These are phyloP conservation scores for Asterophora lycoperdoides DNA, from an alignment of 768 basidiomycete genomes.

Conservation along the genomic window DNA sequence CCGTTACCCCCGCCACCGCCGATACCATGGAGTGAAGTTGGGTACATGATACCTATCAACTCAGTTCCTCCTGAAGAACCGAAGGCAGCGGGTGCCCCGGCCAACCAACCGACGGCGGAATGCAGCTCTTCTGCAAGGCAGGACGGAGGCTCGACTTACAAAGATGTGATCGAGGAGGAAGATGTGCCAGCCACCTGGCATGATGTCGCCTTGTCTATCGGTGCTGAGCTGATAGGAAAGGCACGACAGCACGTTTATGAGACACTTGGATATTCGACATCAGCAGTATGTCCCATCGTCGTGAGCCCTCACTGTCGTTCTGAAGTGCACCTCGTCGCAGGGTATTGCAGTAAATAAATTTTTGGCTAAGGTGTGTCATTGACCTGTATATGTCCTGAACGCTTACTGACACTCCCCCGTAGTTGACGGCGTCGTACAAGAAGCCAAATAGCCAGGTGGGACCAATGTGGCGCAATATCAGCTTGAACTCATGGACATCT, in stretches of 20 bases:
- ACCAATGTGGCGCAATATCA: background rate
- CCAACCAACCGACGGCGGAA: no score
- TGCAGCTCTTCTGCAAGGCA: background rate
- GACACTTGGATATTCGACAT: constrained; percentile 88
- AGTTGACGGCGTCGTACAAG: constrained; percentile 88
- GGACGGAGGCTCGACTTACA: background rate
- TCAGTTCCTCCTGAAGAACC: constrained; percentile 26
- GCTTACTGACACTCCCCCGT: constrained; percentile 5
- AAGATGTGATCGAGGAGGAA: constrained; percentile 18
- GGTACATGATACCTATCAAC: constrained; percentile 59
- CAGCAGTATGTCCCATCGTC: constrained; percentile 56
- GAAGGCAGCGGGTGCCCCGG: constrained; percentile 6
- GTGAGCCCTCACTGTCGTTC: background rate
- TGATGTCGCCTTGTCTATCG: constrained; percentile 86
- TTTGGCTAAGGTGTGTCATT: constrained; percentile 73
- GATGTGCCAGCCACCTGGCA: constrained; percentile 68
- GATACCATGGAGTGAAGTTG: constrained; percentile 55
- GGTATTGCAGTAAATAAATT: constrained; percentile 93
- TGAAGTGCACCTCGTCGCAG: constrained; percentile 32
- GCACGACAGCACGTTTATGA: constrained; percentile 63
- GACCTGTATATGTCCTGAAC: background rate
- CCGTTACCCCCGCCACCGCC: constrained; percentile 71
- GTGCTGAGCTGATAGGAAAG: constrained; percentile 79
- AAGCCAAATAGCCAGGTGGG: constrained; percentile 84
- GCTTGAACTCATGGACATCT: constrained; percentile 5